Base-by-base conservation (phyloP, 345 rosid species). In the Syzygium aromaticum region DNA sequence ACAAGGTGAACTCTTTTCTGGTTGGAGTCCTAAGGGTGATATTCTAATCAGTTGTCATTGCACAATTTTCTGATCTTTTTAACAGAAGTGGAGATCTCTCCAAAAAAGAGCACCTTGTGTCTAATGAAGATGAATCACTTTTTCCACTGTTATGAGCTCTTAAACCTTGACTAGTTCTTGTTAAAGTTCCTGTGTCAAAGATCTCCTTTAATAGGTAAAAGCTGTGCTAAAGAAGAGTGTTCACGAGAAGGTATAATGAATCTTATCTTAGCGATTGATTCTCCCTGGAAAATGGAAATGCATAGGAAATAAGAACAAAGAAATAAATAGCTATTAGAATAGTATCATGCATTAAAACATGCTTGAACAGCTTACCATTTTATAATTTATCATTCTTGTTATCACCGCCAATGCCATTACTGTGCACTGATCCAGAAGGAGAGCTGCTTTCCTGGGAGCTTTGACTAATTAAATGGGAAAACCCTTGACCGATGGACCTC, bases 401-500 rank as follows among this genome's bases (percentile, higher is more conserved):
- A 80, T 86, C 92, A 38, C 87, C 86, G 84, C 67, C 91, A 17
- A 87, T 89, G 86, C 94, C 93, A 89, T 90, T 93, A 67, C 27
- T 86, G 64, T 85, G 89, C 51, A 86, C 40, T 12, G 92, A 84
- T 89, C 87, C 86, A 46, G 87, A 38, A 84, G 87, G 43, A 51
- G 91, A 89, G 88, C 57, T 89, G 85, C 89, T 88, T 86, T 93
- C 97, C 82, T 90, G 93, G 87, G 94, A 93, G 80, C 93, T 94
- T 46, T 92, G 96, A 88, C 89, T 84, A 84, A 96, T 94, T 80
- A 97, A 90, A 78, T 90, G 87, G 30, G 99, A 94, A 92, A 97
- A 93, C 11, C 99, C 98, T 86, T 90, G 93, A 30, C 97, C 99
- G 52, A 97, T 49, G 52, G 99, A 95, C 90, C 92, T 94, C 99